Percentiles rank a stretch among this genome's conserved stretches.
phyloP scores from a whole-genome alignment of 2,329 filamentous ascomycete genomes.

The Phialocephala sp. region DNA sequence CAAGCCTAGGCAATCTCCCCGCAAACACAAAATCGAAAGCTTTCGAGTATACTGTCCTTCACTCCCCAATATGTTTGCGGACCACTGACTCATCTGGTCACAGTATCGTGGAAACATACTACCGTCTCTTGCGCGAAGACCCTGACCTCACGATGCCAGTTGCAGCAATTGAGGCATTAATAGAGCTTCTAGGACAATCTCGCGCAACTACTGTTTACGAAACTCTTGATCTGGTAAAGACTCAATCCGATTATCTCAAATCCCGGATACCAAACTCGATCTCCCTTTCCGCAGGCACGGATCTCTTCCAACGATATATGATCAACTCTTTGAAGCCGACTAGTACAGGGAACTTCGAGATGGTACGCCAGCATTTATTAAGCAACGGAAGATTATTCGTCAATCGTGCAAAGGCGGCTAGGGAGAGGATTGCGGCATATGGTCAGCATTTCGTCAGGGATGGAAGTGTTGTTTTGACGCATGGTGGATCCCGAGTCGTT shows the following conservation, averaged over 20 bases:
- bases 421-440: constrained; percentile 80
- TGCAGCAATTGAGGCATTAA: constrained; percentile 89
- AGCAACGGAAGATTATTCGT: constrained; percentile 89
- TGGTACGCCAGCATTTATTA: constrained; percentile 81
- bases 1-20: constrained; percentile 37
- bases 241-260: constrained; percentile 79
- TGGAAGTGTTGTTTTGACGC: constrained; percentile 83
- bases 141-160: constrained; percentile 93
- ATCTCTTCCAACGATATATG: constrained; percentile 94
- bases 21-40: constrained; percentile 29
- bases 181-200: constrained; percentile 80
- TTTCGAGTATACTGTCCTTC: constrained; percentile 38
- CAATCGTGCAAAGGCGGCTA: constrained; percentile 80
- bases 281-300: constrained; percentile 89
- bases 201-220: constrained; percentile 89
- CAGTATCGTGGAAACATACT: constrained; percentile 68
- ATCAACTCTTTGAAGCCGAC: constrained; percentile 67
- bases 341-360: constrained; percentile 73
- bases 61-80: not conserved
- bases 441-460: constrained; percentile 81
- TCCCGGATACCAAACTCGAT: constrained; percentile 84
- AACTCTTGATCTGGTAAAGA: constrained; percentile 84
- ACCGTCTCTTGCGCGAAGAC: constrained; percentile 68
- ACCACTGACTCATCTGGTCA: constrained; percentile 37
- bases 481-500: constrained; percentile 86